phyloP scores from a whole-genome alignment of 2,329 filamentous ascomycete genomes.

The Nothopassalora personata region DNA sequence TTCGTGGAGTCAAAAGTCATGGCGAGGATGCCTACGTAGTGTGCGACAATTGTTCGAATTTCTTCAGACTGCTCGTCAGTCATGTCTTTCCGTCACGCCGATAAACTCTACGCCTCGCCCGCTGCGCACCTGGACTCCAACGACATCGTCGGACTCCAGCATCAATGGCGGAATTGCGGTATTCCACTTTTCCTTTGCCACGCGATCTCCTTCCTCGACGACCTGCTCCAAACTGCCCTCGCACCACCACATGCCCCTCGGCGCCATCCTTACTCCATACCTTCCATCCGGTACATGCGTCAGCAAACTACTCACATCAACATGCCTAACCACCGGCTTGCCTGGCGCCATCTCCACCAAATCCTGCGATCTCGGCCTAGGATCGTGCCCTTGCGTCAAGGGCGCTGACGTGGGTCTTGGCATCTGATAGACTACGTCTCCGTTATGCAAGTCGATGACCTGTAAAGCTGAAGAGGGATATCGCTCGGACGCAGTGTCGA shows the following conservation, averaged over 20 bases:
- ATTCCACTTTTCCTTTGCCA: background rate
- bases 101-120: background rate
- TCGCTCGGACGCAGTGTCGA: conserved; percentile 4
- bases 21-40: background rate
- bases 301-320: background rate
- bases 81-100: background rate
- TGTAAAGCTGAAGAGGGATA: conserved; percentile 7
- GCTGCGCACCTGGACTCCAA: background rate
- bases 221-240: background rate
- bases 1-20: background rate
- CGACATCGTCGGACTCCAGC: background rate
- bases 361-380: background rate
- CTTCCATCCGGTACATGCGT: background rate
- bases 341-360: conserved; percentile 4
- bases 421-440: conserved; percentile 1
- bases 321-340: background rate
- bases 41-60: background rate
- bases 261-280: conserved; percentile 1
- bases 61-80: background rate
- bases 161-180: background rate
- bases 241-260: conserved; percentile 10
- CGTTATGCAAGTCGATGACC: conserved; percentile 8
- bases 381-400: background rate
- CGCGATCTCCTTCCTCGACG: background rate
- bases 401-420: background rate